phyloP scores from a whole-genome alignment of 2,329 filamentous ascomycete species.

The Neoascochyta sp. region DNA sequence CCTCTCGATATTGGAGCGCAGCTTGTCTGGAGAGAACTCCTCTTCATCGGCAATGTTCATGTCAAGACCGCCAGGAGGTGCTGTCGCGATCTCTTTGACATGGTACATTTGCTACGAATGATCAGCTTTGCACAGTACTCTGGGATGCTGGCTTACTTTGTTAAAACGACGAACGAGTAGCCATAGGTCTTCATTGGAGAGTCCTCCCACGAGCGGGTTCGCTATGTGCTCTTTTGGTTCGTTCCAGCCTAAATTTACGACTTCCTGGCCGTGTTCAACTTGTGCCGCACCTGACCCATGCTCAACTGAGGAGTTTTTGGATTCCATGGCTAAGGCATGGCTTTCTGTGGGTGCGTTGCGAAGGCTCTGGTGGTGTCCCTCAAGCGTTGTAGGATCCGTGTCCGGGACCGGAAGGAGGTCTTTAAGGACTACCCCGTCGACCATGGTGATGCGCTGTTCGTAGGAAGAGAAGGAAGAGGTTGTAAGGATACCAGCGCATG shows the following conservation, averaged over 20 bases:
- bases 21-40: slow-evolving; percentile 79
- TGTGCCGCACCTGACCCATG: slow-evolving; percentile 48
- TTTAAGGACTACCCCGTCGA: slow-evolving; percentile 33
- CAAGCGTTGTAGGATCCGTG: slow-evolving; percentile 26
- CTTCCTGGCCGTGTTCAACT: slow-evolving; percentile 48
- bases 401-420: slow-evolving; percentile 37
- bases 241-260: slow-evolving; percentile 68
- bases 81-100: slow-evolving; percentile 63
- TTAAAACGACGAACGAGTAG: slow-evolving; percentile 69
- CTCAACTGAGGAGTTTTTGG: slow-evolving; percentile 33
- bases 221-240: slow-evolving; percentile 55
- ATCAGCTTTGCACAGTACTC: slow-evolving; percentile 15
- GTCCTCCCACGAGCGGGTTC: slow-evolving; percentile 60
- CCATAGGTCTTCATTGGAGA: slow-evolving; percentile 72
- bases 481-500: too few species aligned
- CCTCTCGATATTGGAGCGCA: slow-evolving; percentile 72
- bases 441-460: too few species aligned
- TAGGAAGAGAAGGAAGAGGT: too few species aligned
- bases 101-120: slow-evolving; percentile 57
- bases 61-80: slow-evolving; percentile 66
- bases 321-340: slow-evolving; percentile 46
- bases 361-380: slow-evolving; percentile 32
- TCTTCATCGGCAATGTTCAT: slow-evolving; percentile 78
- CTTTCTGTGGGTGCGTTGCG: slow-evolving; percentile 45
- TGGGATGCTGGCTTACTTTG: slow-evolving; percentile 51